These are phyloP conservation scores for Arthrocladium fulminans DNA, from an alignment of 2,329 filamentous ascomycete species.

Conservation along the genomic window DNA sequence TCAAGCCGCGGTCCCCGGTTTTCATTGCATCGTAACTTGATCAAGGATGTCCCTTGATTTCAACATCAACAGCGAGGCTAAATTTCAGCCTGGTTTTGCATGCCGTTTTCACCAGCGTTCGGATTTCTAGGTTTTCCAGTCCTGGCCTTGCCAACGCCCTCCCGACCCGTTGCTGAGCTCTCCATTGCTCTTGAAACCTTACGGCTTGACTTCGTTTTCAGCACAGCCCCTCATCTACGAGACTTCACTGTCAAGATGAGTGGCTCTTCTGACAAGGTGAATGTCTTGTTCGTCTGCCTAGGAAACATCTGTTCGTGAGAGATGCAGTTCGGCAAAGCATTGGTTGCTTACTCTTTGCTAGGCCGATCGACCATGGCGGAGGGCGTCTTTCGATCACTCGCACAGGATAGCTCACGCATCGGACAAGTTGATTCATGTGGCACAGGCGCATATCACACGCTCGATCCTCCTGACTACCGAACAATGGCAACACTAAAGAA, in stretches of 20 bases:
- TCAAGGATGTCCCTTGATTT: too few relatives aligned
- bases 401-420: slow-evolving; percentile 46
- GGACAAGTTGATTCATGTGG: slow-evolving; percentile 75
- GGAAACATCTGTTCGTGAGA: slow-evolving; percentile 73
- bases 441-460: slow-evolving; percentile 78
- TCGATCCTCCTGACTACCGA: slow-evolving; percentile 67
- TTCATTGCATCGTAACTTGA: too few relatives aligned
- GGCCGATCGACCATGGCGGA: slow-evolving; percentile 87
- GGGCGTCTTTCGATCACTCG: slow-evolving; percentile 71
- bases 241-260: slow-evolving; percentile 3
- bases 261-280: not conserved
- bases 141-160: too few relatives aligned
- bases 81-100: too few relatives aligned
- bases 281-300: slow-evolving; percentile 84
- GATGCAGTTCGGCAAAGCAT: slow-evolving; percentile 1
- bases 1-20: too few relatives aligned
- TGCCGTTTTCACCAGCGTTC: too few relatives aligned
- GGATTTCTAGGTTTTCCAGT: too few relatives aligned
- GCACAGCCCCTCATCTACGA: not conserved
- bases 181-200: too few relatives aligned
- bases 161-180: too few relatives aligned
- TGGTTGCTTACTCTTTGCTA: slow-evolving; percentile 22
- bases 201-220: too few relatives aligned
- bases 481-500: slow-evolving; percentile 69
- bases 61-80: too few relatives aligned